Evolutionary conservation across 139 green algal species (phyloP).

Genomic region (Spirogloea muscicola): DNA sequence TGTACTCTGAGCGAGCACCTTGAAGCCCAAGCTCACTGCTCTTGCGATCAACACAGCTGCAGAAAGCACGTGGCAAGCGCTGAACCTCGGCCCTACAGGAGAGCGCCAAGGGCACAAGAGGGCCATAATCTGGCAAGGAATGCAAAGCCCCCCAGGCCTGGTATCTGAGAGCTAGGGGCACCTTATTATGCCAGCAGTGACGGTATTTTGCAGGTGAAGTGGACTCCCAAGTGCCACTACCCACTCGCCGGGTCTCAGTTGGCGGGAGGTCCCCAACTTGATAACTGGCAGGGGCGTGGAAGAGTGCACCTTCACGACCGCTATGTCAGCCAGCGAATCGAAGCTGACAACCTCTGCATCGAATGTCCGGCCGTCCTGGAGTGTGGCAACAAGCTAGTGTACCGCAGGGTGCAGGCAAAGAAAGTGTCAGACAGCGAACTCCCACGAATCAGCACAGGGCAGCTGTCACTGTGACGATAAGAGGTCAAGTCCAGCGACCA

Average conservation of each 20-base stretch:
- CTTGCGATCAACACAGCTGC: constrained; percentile 51
- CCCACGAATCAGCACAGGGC: too few relatives aligned
- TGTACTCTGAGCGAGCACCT: constrained; percentile 48
- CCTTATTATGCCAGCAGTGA: constrained; percentile 52
- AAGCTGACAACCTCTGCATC: constrained; percentile 58
- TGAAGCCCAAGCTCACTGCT: constrained; percentile 38
- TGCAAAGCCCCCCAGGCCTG: too few relatives aligned
- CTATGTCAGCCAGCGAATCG: constrained; percentile 46
- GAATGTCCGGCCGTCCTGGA: constrained; percentile 74
- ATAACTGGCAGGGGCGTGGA: constrained; percentile 25
- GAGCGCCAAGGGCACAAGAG: too few relatives aligned
- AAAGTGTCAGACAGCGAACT: too few relatives aligned
- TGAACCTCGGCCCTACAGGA: too few relatives aligned
- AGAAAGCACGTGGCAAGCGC: too few relatives aligned
- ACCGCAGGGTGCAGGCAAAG: too few relatives aligned
- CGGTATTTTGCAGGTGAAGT: constrained; percentile 50
- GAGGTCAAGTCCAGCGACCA: too few relatives aligned
- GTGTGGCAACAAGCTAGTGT: constrained; percentile 55
- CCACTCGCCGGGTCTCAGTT: constrained; percentile 50
- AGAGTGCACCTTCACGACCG: constrained; percentile 52
- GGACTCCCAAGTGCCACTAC: constrained; percentile 50
- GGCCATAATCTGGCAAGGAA: too few relatives aligned
- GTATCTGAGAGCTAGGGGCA: not conserved
- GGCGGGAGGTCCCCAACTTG: constrained; percentile 41
- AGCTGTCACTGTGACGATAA: too few relatives aligned